Conservation (phyloP, 148 eudicot genomes). For the Agrostemma githago region DNA sequence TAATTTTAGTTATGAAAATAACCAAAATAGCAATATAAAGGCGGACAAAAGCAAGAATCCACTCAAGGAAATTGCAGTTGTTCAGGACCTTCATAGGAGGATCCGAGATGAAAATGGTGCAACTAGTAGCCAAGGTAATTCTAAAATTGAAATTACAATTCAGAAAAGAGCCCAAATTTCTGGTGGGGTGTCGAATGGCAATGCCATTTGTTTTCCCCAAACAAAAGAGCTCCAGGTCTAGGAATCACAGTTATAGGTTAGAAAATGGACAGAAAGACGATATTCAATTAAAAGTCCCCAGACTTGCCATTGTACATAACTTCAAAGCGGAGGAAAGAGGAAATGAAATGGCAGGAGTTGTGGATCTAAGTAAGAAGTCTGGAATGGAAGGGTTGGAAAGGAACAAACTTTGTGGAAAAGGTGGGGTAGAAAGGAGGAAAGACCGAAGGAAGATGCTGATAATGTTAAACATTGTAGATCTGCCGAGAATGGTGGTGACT, state of each 20-base stretch:
- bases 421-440: slow-evolving; percentile 20
- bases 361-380: slow-evolving; percentile 10
- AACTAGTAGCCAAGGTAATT: slow-evolving; percentile 22
- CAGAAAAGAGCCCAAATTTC: slow-evolving; percentile 14
- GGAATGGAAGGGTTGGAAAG: not conserved
- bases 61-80: slow-evolving; percentile 12
- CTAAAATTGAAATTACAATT: slow-evolving; percentile 15
- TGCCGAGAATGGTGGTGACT: slow-evolving; percentile 16
- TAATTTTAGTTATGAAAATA: too few relatives aligned
- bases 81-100: slow-evolving; percentile 9
- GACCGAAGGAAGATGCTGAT: slow-evolving; percentile 18
- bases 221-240: slow-evolving; percentile 5
- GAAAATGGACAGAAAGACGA: slow-evolving; percentile 3
- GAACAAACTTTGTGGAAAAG: slow-evolving; percentile 7
- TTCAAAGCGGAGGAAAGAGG: slow-evolving; percentile 15
- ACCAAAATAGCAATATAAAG: slow-evolving; percentile 10
- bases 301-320: slow-evolving; percentile 17
- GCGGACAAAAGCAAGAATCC: slow-evolving; percentile 14
- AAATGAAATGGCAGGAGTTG: slow-evolving; percentile 8
- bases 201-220: slow-evolving; percentile 6
- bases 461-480: slow-evolving; percentile 17
- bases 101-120: slow-evolving; percentile 27
- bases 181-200: slow-evolving; percentile 18
- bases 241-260: slow-evolving; percentile 1
- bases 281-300: not conserved